These are phyloP conservation scores for Scheffersomyces coipomensis DNA, from an alignment of 805 yeast species.

Conservation along the genomic window DNA sequence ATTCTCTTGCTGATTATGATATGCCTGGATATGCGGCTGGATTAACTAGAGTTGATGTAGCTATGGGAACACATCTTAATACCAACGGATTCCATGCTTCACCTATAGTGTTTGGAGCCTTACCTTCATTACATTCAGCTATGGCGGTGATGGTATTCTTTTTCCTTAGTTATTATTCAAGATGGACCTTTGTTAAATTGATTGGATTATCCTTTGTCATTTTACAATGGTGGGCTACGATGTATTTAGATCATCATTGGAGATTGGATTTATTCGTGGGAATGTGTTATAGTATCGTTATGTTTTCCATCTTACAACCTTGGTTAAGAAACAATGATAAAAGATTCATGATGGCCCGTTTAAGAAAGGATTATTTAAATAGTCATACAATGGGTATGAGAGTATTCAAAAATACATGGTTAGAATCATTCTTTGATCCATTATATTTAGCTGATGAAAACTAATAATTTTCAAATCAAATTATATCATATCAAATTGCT, in stretches of 20 bases:
- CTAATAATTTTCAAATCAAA: no score
- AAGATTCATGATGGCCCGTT: slow-evolving; percentile 33
- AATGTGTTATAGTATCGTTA: slow-evolving; percentile 35
- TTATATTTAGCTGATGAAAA: no score
- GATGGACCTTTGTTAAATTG: slow-evolving; percentile 30
- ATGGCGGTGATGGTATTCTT: slow-evolving; percentile 57
- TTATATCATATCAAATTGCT: no score
- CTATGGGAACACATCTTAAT: slow-evolving; percentile 56
- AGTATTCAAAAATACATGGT: slow-evolving; percentile 47
- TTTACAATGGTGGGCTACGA: slow-evolving; percentile 75
- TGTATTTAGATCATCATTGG: slow-evolving; percentile 74
- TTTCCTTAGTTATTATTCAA: slow-evolving; percentile 38
- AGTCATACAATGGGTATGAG: slow-evolving; percentile 63
- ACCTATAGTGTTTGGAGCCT: slow-evolving; percentile 70
- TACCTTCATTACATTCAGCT: slow-evolving; percentile 64
- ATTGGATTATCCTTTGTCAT: slow-evolving; percentile 44
- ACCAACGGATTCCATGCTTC: slow-evolving; percentile 62
- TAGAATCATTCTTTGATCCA: slow-evolving; percentile 56
- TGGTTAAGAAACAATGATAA: slow-evolving; percentile 15
- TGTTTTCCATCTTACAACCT: slow-evolving; percentile 9
- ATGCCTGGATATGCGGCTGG: slow-evolving; percentile 80
- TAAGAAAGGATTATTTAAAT: slow-evolving; percentile 39
- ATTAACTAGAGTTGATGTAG: slow-evolving; percentile 58
- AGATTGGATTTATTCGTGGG: slow-evolving; percentile 61
- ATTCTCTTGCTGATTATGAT: slow-evolving; percentile 54